phyloP scores from a whole-genome alignment of 768 basidiomycete genomes.

The Leccinum fibrillosum region DNA sequence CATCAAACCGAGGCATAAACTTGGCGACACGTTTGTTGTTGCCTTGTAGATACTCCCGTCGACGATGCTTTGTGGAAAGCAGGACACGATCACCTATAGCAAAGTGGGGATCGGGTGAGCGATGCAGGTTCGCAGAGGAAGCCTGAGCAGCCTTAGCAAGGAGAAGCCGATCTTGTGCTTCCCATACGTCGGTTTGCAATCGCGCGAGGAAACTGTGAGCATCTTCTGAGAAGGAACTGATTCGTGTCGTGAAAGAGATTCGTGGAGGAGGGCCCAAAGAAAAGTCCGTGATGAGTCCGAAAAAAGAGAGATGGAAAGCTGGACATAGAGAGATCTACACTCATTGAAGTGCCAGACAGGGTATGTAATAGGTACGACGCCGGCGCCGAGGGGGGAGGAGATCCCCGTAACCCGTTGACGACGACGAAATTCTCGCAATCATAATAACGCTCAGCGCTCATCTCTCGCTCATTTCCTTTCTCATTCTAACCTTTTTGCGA shows the following conservation, averaged over 20 bases:
- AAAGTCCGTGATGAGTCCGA: not conserved
- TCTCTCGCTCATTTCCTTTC: not conserved
- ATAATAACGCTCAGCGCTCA: not conserved
- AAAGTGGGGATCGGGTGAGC: too few species aligned
- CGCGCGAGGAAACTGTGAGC: too few species aligned
- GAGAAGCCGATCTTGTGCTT: too few species aligned
- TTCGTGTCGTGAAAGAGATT: not conserved
- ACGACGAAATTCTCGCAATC: not conserved
- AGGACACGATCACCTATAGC: too few species aligned
- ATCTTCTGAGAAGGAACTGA: too few species aligned
- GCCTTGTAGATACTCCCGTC: too few species aligned
- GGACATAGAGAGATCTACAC: not conserved
- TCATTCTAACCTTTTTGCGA: not conserved
- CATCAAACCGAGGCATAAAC: too few species aligned
- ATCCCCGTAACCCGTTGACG: not conserved
- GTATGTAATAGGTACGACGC: not conserved
- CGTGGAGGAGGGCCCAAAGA: not conserved
- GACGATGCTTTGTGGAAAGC: too few species aligned
- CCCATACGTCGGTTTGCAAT: too few species aligned
- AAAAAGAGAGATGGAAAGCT: not conserved
- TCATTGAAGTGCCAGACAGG: not conserved
- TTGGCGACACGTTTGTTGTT: too few species aligned
- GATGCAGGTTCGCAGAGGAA: too few species aligned
- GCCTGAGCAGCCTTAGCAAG: too few species aligned
- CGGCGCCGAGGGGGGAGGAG: not conserved